Evolutionary conservation across 2,329 filamentous ascomycete genomes (phyloP), one percentile per base, ranked within the genome.

Genomic region (Coniochaeta sp.): DNA sequence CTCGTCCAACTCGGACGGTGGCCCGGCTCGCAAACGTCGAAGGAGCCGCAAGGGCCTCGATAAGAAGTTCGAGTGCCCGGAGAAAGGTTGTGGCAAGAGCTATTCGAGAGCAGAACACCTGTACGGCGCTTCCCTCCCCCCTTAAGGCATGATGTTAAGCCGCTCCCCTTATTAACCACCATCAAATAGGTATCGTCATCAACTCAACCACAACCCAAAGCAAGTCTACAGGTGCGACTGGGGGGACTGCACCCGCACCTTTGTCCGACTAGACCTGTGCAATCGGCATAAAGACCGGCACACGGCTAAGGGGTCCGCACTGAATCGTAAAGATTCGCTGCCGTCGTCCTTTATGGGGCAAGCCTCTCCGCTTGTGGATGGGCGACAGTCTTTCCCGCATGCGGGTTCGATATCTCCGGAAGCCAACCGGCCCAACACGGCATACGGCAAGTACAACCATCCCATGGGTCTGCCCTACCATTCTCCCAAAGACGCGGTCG

Each of bases 61-160:
- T 72, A 93, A 92, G 76, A 86, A 87, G 69, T 93, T 92, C 64
- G 88, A 90, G 69, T 99, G 95, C 71, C 88, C 89, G 5, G 86
- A 91, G 62, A 87, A 90, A 65, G 91, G 89, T 42, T 99, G 95
- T 69, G 93, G 91, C 44, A 99, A 97, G 80, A 96, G 89, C 71
- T 99, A 99, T 73, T 97, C 93, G 28, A 85, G 95, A 71, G 93
- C 95, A 9, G 95, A 98, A 75, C 95, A 99, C 78, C 79, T 99
- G 78, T 97, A 84, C 81, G 81, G 79, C 75, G 55, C 34, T 32
- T 24, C 38, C 56, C 34, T 32, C 26, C 38, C 17, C 40, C 36
- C 40, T 55, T 17, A 36, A 34, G 28, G 4, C 22, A n/a, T 55
- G 6, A 55, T 55, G 50, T 55, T n/a, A n/a, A n/a, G n/a, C n/a